Conservation (phyloP, 2,329 filamentous ascomycete species). For the Penicillium sp. region DNA sequence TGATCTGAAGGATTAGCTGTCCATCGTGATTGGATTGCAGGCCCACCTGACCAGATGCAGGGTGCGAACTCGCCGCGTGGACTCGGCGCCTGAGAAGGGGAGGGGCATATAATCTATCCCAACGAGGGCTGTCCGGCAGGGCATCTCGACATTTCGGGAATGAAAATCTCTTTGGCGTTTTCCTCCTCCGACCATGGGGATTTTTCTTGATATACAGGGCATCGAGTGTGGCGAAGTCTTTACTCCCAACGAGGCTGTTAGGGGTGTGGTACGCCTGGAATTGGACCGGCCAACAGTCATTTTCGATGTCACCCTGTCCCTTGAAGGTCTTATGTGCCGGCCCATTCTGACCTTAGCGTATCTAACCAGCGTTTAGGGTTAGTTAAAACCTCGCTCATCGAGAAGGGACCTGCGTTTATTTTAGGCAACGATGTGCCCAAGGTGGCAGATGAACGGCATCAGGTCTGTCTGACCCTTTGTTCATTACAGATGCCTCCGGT, state of each 20-base stretch:
- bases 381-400: neutral
- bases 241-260: neutral
- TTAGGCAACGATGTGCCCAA: slow-evolving; percentile 4
- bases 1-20: neutral
- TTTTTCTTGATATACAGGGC: neutral
- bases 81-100: neutral
- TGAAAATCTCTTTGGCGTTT: neutral
- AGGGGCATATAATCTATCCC: neutral
- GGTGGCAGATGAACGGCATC: slow-evolving; percentile 8
- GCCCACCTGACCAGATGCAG: neutral
- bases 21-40: neutral
- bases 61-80: neutral
- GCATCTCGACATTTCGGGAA: neutral
- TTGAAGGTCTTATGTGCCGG: slow-evolving; percentile 1
- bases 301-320: neutral
- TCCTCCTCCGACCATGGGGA: neutral
- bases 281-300: neutral
- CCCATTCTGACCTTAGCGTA: neutral
- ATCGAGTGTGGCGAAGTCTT: neutral
- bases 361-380: neutral
- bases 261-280: neutral
- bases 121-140: neutral
- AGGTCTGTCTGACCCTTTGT: neutral
- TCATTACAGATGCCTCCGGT: neutral
- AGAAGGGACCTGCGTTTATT: neutral